Evolutionary conservation across 2,329 filamentous ascomycete genomes (phyloP), one percentile per base, ranked within the genome.

Genomic region (Penicillium concentricum): DNA sequence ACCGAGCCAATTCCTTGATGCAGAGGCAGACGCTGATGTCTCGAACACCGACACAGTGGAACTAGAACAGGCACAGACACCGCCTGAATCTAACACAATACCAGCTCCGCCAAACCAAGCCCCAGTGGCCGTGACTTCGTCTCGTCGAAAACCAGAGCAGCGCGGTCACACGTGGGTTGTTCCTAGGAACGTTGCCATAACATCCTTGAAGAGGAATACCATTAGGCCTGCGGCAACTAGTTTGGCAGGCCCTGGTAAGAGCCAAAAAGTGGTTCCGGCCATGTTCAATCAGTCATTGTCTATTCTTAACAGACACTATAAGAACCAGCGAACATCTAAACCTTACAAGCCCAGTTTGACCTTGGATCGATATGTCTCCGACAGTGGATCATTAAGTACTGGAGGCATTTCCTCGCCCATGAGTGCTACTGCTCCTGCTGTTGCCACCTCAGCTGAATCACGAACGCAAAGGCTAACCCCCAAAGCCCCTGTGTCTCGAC

Each of bases 161-260:
- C 61, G 55, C 52, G 66, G 67, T 8, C 60, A 70, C 28, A 67
- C 70, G 54, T 76, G 73, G 71, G 58, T 75, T 22, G 56, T 74
- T 48, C 67, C 67, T 43, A 66, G 71, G 50, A 70, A 71, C 39
- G 58, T 70, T 56, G 71, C 67, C 3, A 65, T 76, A 26, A 69
- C 73, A 28, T 76, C 75, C 10, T 56, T 78, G 20, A 70, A 63
- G 47, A 66, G 74, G 52, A 71, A 68, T 37, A 61, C 56, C 47
- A 63, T 69, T 49, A 67, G 76, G 30, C 74, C 75, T 34, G 75
- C 69, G n/a, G 66, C 65, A 38, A 63, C 70, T 22, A 74, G 74
- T 55, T 57, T 66, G 32, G 61, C 60, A 47, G 64, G 61, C 13
- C 42, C 57, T 37, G 50, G 54, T 18, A 51, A 52, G 34, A 61